Conservation (phyloP, 2,329 filamentous ascomycete genomes). For the Pyrenophora graminea region DNA sequence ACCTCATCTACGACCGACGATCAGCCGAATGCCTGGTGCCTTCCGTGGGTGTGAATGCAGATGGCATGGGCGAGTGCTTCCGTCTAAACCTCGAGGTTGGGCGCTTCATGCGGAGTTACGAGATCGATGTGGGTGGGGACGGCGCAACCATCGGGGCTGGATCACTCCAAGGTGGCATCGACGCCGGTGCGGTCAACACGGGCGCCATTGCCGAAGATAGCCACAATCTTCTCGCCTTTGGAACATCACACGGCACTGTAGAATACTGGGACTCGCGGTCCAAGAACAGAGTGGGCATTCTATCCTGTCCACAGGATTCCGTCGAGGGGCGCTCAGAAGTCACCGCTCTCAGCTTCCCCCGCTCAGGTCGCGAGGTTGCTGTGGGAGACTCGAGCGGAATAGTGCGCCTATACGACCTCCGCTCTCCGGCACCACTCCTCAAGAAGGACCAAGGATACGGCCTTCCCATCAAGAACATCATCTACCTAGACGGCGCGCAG, state of each 20-base stretch:
- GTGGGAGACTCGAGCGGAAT: constrained; percentile 87
- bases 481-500: constrained; percentile 71
- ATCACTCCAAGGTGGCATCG: constrained; percentile 83
- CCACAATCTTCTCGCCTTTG: constrained; percentile 90
- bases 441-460: constrained; percentile 97
- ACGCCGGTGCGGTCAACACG: constrained; percentile 83
- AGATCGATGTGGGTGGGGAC: constrained; percentile 86
- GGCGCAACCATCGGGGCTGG: constrained; percentile 70
- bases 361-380: constrained; percentile 80
- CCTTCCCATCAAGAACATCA: constrained; percentile 84
- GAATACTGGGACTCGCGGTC: constrained; percentile 95
- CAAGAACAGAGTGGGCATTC: constrained; percentile 76
- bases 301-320: constrained; percentile 59
- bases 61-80: constrained; percentile 90
- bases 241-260: constrained; percentile 91
- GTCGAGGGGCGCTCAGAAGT: constrained; percentile 62
- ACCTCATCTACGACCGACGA: constrained; percentile 80
- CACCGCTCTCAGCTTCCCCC: constrained; percentile 84
- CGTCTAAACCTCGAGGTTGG: constrained; percentile 89
- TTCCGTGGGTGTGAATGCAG: constrained; percentile 80
- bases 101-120: constrained; percentile 91
- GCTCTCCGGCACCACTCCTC: constrained; percentile 81
- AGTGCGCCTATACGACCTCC: constrained; percentile 88
- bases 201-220: constrained; percentile 85
- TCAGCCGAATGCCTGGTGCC: constrained; percentile 86